Base-by-base conservation (phyloP, 225 moss, liverwort and hornwort genomes). In the Marchantia polymorpha region DNA sequence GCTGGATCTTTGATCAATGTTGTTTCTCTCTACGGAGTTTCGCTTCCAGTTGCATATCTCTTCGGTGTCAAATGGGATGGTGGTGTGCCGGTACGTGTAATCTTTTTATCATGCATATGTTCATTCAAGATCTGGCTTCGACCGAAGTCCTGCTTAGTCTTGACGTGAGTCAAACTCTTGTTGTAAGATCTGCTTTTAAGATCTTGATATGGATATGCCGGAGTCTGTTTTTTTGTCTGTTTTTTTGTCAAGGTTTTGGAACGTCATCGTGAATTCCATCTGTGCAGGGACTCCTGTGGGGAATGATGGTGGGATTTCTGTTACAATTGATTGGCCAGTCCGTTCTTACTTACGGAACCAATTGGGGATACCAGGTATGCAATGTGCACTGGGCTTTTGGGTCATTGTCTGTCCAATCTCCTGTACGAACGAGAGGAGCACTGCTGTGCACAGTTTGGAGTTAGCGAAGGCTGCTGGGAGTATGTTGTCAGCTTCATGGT, bases 201-300 rank as follows among this genome's bases (percentile, higher is more conserved):
- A 39, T 39, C 39, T 5, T 39, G 39, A 39, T 39, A 2, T 39
- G 3, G 39, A 39, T 39, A 39, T 5, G 5, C 39, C 39, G 3
- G 39, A 39, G 5, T 39, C 39, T 39, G 39, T 39, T 5, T 5
- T 5, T 5, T 39, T 5, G 5, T 39, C 39, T 39, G 39, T 39
- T 5, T 5, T 5, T 5, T 39, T 5, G 39, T 39, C 39, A 39
- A 39, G 39, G 39, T 39, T 39, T 5, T 39, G 39, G 5, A 39
- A 39, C 39, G 39, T 39, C 39, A 39, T 5, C 5, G 39, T 39
- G 39, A 39, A 2, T 2, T 39, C 9, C 47, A 4, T 7, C 7
- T 73, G 52, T 47, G 65, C 78, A 86, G 88, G 88, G 88, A 77
- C 80, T 88, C 6, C 86, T 86, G 88, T 82, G 72, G 82, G 88